A percentile compares a stretch with the other conserved stretches of the same genome.
Conservation (phyloP, 331 rosid genomes). For the Quercus tomentella region DNA sequence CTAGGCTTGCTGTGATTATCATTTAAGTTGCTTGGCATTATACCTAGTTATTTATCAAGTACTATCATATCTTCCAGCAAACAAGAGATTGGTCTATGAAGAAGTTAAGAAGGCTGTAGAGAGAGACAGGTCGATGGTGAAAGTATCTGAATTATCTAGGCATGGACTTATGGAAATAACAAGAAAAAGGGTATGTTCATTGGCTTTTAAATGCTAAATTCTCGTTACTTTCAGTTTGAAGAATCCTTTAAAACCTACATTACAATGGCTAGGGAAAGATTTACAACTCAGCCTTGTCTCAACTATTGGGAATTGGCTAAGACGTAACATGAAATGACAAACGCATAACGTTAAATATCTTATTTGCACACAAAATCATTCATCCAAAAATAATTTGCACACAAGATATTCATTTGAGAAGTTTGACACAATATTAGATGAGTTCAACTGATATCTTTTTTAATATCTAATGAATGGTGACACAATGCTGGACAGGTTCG, state of each 20-base stretch:
- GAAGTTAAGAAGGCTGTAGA: slow-evolving; percentile 95
- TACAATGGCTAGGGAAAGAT: background rate
- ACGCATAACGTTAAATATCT: background rate
- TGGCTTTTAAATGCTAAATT: background rate
- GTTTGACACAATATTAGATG: slow-evolving; percentile 1
- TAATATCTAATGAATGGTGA: slow-evolving; percentile 13
- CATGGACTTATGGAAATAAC: slow-evolving; percentile 99
- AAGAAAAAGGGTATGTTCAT: slow-evolving; percentile 78
- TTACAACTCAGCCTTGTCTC: background rate
- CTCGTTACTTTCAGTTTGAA: background rate
- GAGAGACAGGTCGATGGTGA: slow-evolving; percentile 87
- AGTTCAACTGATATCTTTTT: slow-evolving; percentile 12
- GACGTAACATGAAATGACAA: background rate
- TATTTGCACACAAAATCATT: background rate
- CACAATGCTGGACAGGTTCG: slow-evolving; percentile 69
- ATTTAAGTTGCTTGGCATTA: slow-evolving; percentile 5
- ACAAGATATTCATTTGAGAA: background rate
- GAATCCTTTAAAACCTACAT: background rate
- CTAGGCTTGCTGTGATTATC: slow-evolving; percentile 9
- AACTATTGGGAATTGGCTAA: background rate
- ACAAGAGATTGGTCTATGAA: slow-evolving; percentile 91
- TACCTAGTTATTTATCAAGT: slow-evolving; percentile 17
- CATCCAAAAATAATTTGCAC: background rate
- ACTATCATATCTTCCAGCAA: slow-evolving; percentile 57
- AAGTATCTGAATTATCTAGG: slow-evolving; percentile 87